Evolutionary conservation across 352 stramenopile genomes (phyloP).

Genomic region (Globisporangium cederbergense): DNA sequence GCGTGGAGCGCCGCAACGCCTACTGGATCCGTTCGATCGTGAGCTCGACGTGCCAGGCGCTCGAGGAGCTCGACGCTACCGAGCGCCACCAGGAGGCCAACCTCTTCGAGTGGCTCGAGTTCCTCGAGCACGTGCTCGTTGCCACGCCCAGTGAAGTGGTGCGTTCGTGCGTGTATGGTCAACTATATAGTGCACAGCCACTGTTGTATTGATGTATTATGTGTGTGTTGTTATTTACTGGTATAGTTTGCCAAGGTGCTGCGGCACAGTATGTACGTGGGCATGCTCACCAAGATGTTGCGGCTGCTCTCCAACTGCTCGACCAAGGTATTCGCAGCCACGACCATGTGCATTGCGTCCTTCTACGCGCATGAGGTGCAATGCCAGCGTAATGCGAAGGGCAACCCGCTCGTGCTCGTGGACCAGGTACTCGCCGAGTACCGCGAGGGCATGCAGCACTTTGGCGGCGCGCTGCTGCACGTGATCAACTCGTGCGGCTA

Average conservation of each 20-base stretch:
- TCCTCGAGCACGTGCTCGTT: conserved; percentile 52
- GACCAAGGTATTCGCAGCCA: conserved; percentile 62
- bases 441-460: conserved; percentile 54
- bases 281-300: conserved; percentile 65
- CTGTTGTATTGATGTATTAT: not conserved
- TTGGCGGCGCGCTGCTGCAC: conserved; percentile 65
- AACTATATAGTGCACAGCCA: not conserved
- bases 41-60: conserved; percentile 63
- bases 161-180: not conserved
- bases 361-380: conserved; percentile 56
- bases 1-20: conserved; percentile 20
- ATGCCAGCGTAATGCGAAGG: conserved; percentile 9
- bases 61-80: conserved; percentile 53
- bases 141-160: conserved; percentile 34
- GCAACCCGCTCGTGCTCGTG: conserved; percentile 31
- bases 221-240: not conserved
- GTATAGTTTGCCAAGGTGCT: conserved; percentile 37
- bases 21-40: conserved; percentile 64
- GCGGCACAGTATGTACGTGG: conserved; percentile 49
- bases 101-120: conserved; percentile 62
- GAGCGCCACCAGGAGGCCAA: conserved; percentile 35
- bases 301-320: conserved; percentile 48
- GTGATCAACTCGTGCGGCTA: conserved; percentile 83
- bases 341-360: conserved; percentile 48
- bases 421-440: conserved; percentile 41